Evolutionary conservation across 208 protist species (phyloP).

Genomic region (Acanthamoeba quina): DNA sequence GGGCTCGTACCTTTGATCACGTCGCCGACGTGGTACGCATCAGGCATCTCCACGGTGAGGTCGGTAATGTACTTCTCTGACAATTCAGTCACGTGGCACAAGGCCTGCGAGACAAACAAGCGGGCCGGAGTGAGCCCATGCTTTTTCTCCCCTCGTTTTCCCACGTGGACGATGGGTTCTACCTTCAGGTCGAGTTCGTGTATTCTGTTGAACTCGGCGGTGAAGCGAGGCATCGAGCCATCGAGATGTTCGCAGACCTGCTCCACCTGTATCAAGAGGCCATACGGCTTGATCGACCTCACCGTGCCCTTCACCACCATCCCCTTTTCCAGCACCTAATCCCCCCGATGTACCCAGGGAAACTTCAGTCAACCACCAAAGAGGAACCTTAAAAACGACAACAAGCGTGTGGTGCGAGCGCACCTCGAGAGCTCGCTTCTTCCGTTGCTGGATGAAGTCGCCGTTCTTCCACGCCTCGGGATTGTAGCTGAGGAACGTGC

Average conservation of each 20-base stretch:
- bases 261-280: slow-evolving; percentile 30
- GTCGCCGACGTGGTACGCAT: slow-evolving; percentile 42
- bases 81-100: slow-evolving; percentile 53
- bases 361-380: not conserved
- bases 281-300: slow-evolving; percentile 38
- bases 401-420: not conserved
- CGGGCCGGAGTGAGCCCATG: not conserved
- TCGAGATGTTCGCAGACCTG: slow-evolving; percentile 44
- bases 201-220: slow-evolving; percentile 32
- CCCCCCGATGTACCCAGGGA: not conserved
- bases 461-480: slow-evolving; percentile 51
- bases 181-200: slow-evolving; percentile 47
- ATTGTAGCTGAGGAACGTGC: slow-evolving; percentile 40
- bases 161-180: too few relatives aligned
- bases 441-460: slow-evolving; percentile 20
- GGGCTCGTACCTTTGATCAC: slow-evolving; percentile 38
- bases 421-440: slow-evolving; percentile 49
- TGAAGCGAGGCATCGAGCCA: slow-evolving; percentile 24
- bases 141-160: too few relatives aligned
- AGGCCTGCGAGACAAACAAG: not conserved
- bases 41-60: slow-evolving; percentile 61
- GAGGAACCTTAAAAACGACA: too few relatives aligned
- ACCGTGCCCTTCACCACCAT: slow-evolving; percentile 72
- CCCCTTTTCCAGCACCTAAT: slow-evolving; percentile 31
- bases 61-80: slow-evolving; percentile 45